Percentiles rank a stretch among this genome's conserved stretches.
phyloP scores from a whole-genome alignment of 768 basidiomycete species.

The Lactarius quietus region DNA sequence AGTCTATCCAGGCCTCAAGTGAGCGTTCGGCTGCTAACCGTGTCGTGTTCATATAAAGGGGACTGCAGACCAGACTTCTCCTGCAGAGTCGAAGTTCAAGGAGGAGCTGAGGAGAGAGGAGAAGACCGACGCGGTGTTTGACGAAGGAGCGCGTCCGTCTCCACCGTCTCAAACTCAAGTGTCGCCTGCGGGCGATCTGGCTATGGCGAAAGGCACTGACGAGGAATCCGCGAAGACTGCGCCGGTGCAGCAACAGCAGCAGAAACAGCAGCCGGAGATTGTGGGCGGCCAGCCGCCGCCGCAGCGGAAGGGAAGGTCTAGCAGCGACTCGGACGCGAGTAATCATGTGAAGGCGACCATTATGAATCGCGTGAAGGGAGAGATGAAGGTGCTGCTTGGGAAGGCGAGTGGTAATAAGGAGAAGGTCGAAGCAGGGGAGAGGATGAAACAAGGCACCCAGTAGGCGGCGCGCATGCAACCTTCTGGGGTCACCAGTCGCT shows the following conservation, averaged over 20 bases:
- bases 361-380: slow-evolving; percentile 21
- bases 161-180: not conserved
- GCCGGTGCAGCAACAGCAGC: not conserved
- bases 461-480: not conserved
- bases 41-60: slow-evolving; percentile 1
- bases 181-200: not conserved
- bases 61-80: not conserved
- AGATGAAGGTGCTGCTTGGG: slow-evolving; percentile 21
- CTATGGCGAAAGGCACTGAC: not conserved
- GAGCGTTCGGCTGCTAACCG: not conserved
- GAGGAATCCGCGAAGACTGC: not conserved
- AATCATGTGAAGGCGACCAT: slow-evolving; percentile 16
- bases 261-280: not conserved
- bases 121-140: not conserved
- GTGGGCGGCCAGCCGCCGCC: not conserved
- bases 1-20: not conserved
- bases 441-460: slow-evolving; percentile 13
- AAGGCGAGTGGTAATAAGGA: slow-evolving; percentile 19
- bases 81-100: slow-evolving; percentile 5
- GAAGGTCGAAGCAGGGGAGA: slow-evolving; percentile 22
- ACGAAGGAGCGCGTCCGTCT: not conserved
- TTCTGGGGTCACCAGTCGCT: too few species aligned
- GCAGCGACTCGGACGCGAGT: slow-evolving; percentile 20
- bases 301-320: slow-evolving; percentile 14
- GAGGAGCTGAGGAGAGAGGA: slow-evolving; percentile 1